These are phyloP conservation scores for Ascochyta fabae DNA, from an alignment of 2,329 filamentous ascomycete species.

Conservation along the genomic window DNA sequence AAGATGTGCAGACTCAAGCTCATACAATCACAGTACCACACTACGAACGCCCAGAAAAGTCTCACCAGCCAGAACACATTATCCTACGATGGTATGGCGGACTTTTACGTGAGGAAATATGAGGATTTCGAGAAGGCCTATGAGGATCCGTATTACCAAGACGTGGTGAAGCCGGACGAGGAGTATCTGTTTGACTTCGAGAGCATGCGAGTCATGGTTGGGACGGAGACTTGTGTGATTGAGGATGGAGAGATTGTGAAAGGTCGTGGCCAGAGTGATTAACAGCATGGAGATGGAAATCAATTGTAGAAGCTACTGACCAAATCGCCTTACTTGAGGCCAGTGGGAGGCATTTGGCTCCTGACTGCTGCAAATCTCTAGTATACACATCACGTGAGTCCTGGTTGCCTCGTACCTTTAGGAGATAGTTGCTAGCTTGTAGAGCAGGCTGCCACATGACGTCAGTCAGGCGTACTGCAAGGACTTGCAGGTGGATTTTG, in stretches of 20 bases:
- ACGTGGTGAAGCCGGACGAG: slow-evolving; percentile 31
- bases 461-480: not conserved
- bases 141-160: slow-evolving; percentile 28
- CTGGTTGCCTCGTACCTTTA: not conserved
- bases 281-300: not conserved
- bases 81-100: slow-evolving; percentile 31
- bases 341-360: no score
- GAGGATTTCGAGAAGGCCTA: slow-evolving; percentile 36
- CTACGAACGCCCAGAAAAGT: slow-evolving; percentile 23
- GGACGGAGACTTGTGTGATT: slow-evolving; percentile 10
- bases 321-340: no score
- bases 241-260: slow-evolving; percentile 4
- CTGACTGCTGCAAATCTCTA: no score
- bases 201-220: slow-evolving; percentile 14
- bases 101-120: slow-evolving; percentile 34
- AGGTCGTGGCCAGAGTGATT: not conserved
- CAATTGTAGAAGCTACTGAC: not conserved
- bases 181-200: slow-evolving; percentile 30
- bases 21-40: slow-evolving; percentile 24
- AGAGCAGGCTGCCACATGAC: not conserved
- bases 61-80: slow-evolving; percentile 23
- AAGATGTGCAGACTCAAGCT: no score
- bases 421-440: not conserved
- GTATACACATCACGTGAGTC: not conserved
- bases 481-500: not conserved